A percentile compares a stretch with the other conserved stretches of the same genome.
Evolutionary conservation across 1,284 basidiomycete genomes (phyloP).

Genomic region (Calocybe gambosa): DNA sequence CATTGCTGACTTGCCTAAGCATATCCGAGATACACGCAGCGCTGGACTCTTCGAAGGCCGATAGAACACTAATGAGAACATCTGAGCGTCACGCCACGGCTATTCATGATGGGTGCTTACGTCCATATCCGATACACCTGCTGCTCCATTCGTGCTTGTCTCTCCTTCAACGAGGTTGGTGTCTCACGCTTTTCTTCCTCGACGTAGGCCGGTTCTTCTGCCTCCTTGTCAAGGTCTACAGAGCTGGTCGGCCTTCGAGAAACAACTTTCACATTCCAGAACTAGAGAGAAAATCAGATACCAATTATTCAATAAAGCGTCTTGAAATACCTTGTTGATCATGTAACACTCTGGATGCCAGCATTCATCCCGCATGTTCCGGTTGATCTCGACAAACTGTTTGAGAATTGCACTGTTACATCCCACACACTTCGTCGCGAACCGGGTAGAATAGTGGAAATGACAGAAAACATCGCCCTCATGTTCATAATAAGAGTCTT

Average conservation of each 20-base stretch:
- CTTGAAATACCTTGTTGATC: conserved; percentile 85
- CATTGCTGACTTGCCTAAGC: conserved; percentile 95
- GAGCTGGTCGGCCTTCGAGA: conserved; percentile 64
- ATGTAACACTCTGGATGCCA: conserved; percentile 99
- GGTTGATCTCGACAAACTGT: conserved; percentile 99
- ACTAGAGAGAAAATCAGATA: conserved; percentile 42
- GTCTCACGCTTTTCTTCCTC: conserved; percentile 82
- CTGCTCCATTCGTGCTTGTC: conserved; percentile 93
- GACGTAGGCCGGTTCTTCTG: conserved; percentile 47
- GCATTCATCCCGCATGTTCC: conserved; percentile 96
- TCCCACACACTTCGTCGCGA: conserved; percentile 97
- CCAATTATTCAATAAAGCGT: conserved; percentile 4
- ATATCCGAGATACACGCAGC: conserved; percentile 99
- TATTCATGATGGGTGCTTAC: conserved; percentile 33
- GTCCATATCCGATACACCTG: conserved; percentile 99
- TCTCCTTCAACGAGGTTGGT: conserved; percentile 80
- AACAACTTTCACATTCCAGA: conserved; percentile 98
- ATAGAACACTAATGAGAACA: conserved; percentile 65
- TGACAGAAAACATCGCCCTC: conserved; percentile 94
- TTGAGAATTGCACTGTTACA: conserved; percentile 98
- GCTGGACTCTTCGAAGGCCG: conserved; percentile 96
- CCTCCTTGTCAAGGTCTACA: conserved; percentile 46
- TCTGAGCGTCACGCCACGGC: background rate
- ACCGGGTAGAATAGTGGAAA: conserved; percentile 97
- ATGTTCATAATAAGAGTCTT: conserved; percentile 99